phyloP scores from a whole-genome alignment of 441 rosid genomes.

The Gossypium schwendimanii region DNA sequence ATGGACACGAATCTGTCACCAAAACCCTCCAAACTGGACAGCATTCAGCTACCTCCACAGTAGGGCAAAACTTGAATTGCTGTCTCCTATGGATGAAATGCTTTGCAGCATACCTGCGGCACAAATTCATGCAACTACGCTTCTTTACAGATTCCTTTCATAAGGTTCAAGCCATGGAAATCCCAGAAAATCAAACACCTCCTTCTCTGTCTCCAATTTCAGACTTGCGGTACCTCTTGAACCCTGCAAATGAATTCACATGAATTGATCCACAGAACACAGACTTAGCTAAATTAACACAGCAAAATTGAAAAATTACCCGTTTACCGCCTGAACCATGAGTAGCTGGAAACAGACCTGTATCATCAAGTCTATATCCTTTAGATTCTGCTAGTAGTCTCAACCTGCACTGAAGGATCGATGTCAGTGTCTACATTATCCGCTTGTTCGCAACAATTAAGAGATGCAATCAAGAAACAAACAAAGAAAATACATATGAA shows the following conservation, averaged over 20 bases:
- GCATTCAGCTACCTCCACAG: neutral
- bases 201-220: slow-evolving; percentile 52
- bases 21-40: neutral
- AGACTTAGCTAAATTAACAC: neutral
- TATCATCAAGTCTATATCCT: slow-evolving; percentile 82
- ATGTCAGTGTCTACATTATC: neutral
- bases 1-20: no score
- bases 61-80: neutral
- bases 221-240: slow-evolving; percentile 51
- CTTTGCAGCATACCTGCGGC: neutral
- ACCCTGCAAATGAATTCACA: slow-evolving; percentile 41
- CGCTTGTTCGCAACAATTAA: neutral
- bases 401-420: slow-evolving; percentile 43
- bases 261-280: neutral
- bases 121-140: slow-evolving; percentile 4
- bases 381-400: slow-evolving; percentile 83
- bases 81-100: neutral
- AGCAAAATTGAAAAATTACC: slow-evolving; percentile 30
- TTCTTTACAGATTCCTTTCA: slow-evolving; percentile 63
- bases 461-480: neutral
- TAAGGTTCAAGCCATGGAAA: slow-evolving; percentile 77
- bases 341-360: slow-evolving; percentile 77
- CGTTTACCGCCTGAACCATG: slow-evolving; percentile 64
- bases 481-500: neutral
- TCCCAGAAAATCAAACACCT: slow-evolving; percentile 79